These are phyloP conservation scores for Helicocarpus griseus DNA, from an alignment of 2,329 filamentous ascomycete genomes.

Conservation along the genomic window DNA sequence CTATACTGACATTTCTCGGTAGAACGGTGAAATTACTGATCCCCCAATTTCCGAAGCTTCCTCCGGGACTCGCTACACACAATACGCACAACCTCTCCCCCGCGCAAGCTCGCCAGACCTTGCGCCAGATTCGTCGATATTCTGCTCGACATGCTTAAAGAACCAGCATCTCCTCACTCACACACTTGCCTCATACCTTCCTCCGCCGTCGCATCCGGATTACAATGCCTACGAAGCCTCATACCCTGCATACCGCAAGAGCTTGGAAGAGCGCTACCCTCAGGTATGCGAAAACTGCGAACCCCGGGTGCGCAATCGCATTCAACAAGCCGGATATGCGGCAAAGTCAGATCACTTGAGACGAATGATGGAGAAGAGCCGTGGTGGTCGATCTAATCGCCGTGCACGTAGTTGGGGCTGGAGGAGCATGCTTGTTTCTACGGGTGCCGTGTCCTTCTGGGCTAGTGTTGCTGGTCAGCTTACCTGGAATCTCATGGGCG, in stretches of 20 bases:
- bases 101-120: constrained; percentile 34
- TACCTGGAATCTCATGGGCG: constrained; percentile 31
- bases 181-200: constrained; percentile 70
- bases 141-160: constrained; percentile 72
- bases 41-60: constrained; percentile 58
- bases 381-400: constrained; percentile 25
- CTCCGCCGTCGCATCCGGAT: constrained; percentile 53
- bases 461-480: constrained; percentile 35
- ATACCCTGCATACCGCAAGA: constrained; percentile 59
- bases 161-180: constrained; percentile 78
- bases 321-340: constrained; percentile 64
- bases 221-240: constrained; percentile 59
- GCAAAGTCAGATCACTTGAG: constrained; percentile 74
- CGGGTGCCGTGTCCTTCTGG: constrained; percentile 36
- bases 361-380: constrained; percentile 60
- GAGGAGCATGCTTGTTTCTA: constrained; percentile 33
- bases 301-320: constrained; percentile 58
- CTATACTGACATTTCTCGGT: constrained; percentile 9
- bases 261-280: constrained; percentile 74
- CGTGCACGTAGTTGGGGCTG: constrained; percentile 30
- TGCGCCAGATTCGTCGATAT: constrained; percentile 35
- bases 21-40: constrained; percentile 86
- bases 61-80: constrained; percentile 32
- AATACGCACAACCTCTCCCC: constrained; percentile 38
- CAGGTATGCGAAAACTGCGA: constrained; percentile 79